Evolutionary conservation across 2,329 filamentous ascomycete genomes (phyloP), one percentile per base, ranked within the genome.

Genomic region (Macrophomina pseudophaseolina): DNA sequence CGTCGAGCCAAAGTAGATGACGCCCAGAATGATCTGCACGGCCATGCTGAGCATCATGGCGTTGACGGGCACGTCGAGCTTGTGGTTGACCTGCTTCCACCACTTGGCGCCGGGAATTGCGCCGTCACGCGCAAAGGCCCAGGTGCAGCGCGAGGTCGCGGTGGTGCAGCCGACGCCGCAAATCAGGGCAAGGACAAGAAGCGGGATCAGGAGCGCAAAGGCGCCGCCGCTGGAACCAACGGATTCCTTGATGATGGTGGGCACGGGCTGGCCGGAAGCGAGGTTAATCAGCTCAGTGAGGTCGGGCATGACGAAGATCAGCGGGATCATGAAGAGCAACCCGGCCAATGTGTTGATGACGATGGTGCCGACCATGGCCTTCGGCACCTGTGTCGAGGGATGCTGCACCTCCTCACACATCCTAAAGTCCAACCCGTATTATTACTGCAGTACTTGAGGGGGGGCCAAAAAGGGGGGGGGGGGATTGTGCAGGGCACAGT

Each of bases 361-460:
- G 71, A 91, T 84, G 69, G 89, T 90, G 32, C 71, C 81, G 53
- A 91, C 88, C 87, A 92, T 90, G 71, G 90, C 90, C 76, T 89
- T 90, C 71, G 90, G 89, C 7, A 91, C 89, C 75, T 91, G 90
- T 2, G 83, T 86, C 0, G 87, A 82, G 5, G 90, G 90, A 56
- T 87, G 80, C 73, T 85, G 82, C 12, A 91, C 89, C 76, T 92
- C 90, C 78, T 92, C 90, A 72, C 88, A 91, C 90, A 91, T 92
- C 69, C 86, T 90, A 23, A 1, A 30, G 18, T 6, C 16, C 42
- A 44, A 16, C 14, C 7, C 14, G 40, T 14, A 30, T 59, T 23
- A 59, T 5, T 46, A 46, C 28, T 11, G 44, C 30, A 30, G 32
- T n/a, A 30, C 30, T 33, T 5, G 18, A 0, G 11, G 14, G 18